These are phyloP conservation scores for Cyberlindnera veronae DNA, from an alignment of 805 yeast species.

Conservation along the genomic window DNA sequence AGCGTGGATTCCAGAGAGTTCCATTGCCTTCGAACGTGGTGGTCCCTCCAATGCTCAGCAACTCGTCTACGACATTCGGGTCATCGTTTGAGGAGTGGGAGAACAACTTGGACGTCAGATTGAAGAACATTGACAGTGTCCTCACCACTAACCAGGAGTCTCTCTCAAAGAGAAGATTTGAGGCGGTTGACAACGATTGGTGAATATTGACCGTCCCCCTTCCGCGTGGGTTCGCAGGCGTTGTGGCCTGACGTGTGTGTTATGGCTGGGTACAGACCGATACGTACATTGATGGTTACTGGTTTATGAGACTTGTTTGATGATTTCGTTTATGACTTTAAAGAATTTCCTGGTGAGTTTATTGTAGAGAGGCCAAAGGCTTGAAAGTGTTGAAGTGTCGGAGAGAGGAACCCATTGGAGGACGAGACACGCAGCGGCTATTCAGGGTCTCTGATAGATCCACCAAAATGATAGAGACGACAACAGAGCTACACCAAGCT, in stretches of 20 bases:
- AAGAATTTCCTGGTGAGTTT: conserved; percentile 1
- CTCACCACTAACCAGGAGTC: conserved; percentile 18
- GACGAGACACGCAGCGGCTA: no score
- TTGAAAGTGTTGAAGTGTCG: neutral
- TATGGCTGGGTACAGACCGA: no score
- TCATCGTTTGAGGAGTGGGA: conserved; percentile 41
- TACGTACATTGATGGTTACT: neutral
- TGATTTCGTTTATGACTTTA: conserved; percentile 4
- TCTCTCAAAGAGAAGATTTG: conserved; percentile 27
- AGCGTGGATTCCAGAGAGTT: conserved; percentile 31
- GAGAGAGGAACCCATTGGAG: no score
- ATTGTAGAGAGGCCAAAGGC: neutral
- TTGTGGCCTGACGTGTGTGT: no score
- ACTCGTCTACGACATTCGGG: conserved; percentile 32
- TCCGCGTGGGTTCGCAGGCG: no score
- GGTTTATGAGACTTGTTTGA: neutral
- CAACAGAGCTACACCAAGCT: no score
- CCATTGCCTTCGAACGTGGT: conserved; percentile 32
- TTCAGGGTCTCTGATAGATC: no score
- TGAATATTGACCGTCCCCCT: no score
- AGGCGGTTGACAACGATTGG: conserved; percentile 27
- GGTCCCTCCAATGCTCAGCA: conserved; percentile 34
- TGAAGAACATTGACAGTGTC: conserved; percentile 31
- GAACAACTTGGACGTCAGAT: conserved; percentile 32
- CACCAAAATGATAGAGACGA: no score